Conservation (phyloP, 2,329 filamentous ascomycete species). For the Clarireedia homoeocarpa region DNA sequence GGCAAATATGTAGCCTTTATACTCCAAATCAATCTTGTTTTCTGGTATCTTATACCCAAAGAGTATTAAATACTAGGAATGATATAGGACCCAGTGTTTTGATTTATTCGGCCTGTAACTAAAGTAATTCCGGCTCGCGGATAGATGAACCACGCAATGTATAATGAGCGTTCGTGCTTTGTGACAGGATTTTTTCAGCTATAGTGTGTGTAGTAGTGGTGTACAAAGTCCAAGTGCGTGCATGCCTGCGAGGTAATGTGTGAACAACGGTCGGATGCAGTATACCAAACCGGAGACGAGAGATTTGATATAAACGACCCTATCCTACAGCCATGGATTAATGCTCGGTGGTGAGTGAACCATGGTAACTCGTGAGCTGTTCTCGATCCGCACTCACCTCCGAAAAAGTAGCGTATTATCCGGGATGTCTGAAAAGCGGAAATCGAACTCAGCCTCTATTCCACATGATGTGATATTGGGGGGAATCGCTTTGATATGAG, state of each 20-base stretch:
- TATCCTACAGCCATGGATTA: neutral
- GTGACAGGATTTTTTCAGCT: neutral
- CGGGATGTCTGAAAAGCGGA: neutral
- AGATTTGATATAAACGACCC: neutral
- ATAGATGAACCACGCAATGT: neutral
- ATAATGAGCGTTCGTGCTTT: neutral
- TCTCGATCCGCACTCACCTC: neutral
- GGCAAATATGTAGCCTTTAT: too few relatives aligned
- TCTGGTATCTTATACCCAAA: too few relatives aligned
- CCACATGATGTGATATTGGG: neutral
- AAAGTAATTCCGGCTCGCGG: neutral
- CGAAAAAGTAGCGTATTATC: neutral
- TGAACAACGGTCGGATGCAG: constrained; percentile 4
- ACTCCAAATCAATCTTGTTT: too few relatives aligned
- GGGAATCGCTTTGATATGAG: neutral
- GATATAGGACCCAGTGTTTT: too few relatives aligned
- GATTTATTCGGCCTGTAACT: too few relatives aligned
- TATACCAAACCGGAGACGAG: constrained; percentile 1
- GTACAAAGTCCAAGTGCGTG: too few relatives aligned
- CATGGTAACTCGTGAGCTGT: neutral
- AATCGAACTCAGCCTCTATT: neutral
- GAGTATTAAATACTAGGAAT: too few relatives aligned
- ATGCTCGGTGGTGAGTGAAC: neutral
- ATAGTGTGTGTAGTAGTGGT: neutral
- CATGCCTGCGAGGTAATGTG: neutral